These are phyloP conservation scores for Neopestalotiopsis rosae DNA, from an alignment of 2,329 filamentous ascomycete genomes.

Conservation along the genomic window DNA sequence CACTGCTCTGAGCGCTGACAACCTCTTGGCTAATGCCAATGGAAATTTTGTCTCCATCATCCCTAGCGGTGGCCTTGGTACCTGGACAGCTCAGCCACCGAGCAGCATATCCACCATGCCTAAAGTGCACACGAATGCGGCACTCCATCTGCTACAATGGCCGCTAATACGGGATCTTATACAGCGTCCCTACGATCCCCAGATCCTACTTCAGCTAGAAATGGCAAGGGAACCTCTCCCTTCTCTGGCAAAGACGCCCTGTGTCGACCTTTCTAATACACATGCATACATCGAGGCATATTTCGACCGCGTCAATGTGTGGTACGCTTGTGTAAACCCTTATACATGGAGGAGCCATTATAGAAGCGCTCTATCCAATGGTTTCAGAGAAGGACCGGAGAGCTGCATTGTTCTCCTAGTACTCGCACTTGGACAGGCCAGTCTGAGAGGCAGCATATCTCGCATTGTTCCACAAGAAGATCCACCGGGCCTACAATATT, in stretches of 20 bases:
- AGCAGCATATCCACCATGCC: slow-evolving; percentile 84
- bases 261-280: slow-evolving; percentile 76
- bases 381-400: slow-evolving; percentile 79
- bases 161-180: slow-evolving; percentile 81
- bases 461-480: slow-evolving; percentile 71
- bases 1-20: slow-evolving; percentile 64
- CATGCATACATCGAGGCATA: slow-evolving; percentile 79
- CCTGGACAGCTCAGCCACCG: slow-evolving; percentile 64
- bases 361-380: slow-evolving; percentile 74
- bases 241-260: slow-evolving; percentile 66
- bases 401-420: slow-evolving; percentile 84
- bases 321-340: slow-evolving; percentile 86
- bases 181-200: slow-evolving; percentile 77
- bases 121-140: slow-evolving; percentile 81
- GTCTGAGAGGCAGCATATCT: slow-evolving; percentile 77
- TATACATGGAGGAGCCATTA: slow-evolving; percentile 81
- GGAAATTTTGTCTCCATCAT: slow-evolving; percentile 59
- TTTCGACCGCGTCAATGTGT: slow-evolving; percentile 81
- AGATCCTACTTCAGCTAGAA: slow-evolving; percentile 81
- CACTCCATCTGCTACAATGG: slow-evolving; percentile 79
- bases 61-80: slow-evolving; percentile 70
- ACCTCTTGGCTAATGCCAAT: slow-evolving; percentile 52
- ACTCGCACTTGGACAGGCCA: slow-evolving; percentile 77
- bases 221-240: slow-evolving; percentile 79
- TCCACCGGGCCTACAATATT: slow-evolving; percentile 78